Percentiles rank a stretch among this genome's conserved stretches.
phyloP scores from a whole-genome alignment of 306 rosid species.

The Vigna radiata region DNA sequence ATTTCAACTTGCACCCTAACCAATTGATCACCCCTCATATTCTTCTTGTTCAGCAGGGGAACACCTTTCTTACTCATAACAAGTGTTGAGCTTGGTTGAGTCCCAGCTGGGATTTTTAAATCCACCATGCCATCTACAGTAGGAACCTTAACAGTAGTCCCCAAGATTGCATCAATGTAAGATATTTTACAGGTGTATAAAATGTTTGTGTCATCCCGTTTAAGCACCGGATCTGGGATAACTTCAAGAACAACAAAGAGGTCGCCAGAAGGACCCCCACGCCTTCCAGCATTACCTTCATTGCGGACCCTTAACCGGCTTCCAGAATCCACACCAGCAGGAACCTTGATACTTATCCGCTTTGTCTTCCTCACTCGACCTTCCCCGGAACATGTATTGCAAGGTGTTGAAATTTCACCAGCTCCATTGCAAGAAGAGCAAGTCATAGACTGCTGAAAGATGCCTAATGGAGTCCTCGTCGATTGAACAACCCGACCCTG shows the following conservation, averaged over 20 bases:
- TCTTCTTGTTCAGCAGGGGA: conserved; percentile 83
- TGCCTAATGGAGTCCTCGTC: conserved; percentile 94
- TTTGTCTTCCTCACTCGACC: conserved; percentile 92
- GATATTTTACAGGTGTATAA: conserved; percentile 86
- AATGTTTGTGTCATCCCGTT: conserved; percentile 94
- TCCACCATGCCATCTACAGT: conserved; percentile 85
- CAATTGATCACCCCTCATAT: conserved; percentile 95
- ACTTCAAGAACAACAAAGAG: conserved; percentile 91
- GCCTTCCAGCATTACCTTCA: conserved; percentile 94
- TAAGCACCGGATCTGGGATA: conserved; percentile 87
- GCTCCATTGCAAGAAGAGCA: conserved; percentile 92
- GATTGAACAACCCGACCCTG: conserved; percentile 94
- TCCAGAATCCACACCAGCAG: conserved; percentile 96
- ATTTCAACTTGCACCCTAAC: conserved; percentile 98
- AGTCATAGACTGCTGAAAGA: conserved; percentile 98
- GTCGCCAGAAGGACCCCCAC: conserved; percentile 93
- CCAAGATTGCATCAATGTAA: conserved; percentile 89
- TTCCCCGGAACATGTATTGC: conserved; percentile 94
- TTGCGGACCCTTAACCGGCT: conserved; percentile 96
- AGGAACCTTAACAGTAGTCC: conserved; percentile 86
- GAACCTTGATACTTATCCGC: conserved; percentile 92
- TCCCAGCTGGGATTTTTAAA: conserved; percentile 64
- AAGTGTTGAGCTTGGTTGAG: conserved; percentile 93
- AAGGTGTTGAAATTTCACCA: conserved; percentile 90
- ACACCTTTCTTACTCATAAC: conserved; percentile 99